Base-by-base conservation (phyloP, 805 yeast genomes). In the Lipomyces yamadae region DNA sequence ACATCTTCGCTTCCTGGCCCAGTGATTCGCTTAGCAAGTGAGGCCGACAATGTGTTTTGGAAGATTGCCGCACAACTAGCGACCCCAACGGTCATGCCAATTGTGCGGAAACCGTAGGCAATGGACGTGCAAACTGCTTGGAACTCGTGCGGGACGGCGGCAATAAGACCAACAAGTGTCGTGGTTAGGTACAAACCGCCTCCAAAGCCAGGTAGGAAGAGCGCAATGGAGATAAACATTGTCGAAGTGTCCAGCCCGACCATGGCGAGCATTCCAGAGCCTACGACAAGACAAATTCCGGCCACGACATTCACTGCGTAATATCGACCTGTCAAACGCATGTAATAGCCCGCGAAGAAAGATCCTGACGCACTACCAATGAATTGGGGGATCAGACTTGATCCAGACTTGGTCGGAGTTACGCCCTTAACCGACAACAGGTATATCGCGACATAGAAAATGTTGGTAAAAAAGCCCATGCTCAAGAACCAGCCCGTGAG, bases 91-190 rank as follows among this genome's bases (percentile, higher is more conserved):
- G 91, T 87, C 6, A 89, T 85, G 0, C 91, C 91, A 0, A 88
- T 86, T 15, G 90, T 83, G 74, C 91, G 80, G 75, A 87, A 87
- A 0, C 88, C 89, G 73, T 89, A 89, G 68, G 88, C 91, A 65
- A 89, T 87, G 0, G 92, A 88, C 0, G 92, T 89, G 1, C 90
- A 88, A 34, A 89, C 81, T 2, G 93, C 92, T 73, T 88, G 92
- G 69, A 82, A 82, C 54, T 81, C 79, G 15, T 76, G 65, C 3
- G 86, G 84, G 0, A 86, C 91, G 2, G 89, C 82, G 0, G 90
- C 86, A 62, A 88, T 85, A 78, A 88, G 81, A 0, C 90, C 86
- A 18, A 88, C 76, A 60, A 88, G 76, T 0, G 89, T 84, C 1
- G 86, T 82, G 0, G 91, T 87, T 66, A 87, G 78, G 70, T 82